phyloP scores from a whole-genome alignment of 345 rosid species.

The Psidium guajava region DNA sequence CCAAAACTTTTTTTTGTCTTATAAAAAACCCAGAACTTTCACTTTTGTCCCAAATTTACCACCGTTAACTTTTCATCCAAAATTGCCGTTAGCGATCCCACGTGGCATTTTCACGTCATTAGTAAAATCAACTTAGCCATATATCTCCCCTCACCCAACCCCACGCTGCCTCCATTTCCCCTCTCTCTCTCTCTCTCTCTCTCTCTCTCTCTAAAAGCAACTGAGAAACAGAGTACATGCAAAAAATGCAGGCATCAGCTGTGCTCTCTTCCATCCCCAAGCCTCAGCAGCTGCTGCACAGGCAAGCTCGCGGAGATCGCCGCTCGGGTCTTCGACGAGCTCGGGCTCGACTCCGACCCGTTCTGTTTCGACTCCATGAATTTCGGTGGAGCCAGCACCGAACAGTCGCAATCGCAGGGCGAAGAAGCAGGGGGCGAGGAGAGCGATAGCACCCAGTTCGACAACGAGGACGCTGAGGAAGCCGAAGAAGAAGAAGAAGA shows the following conservation, averaged over 20 bases:
- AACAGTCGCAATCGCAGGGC: not conserved
- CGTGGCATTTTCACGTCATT: too few relatives aligned
- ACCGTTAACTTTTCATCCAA: too few relatives aligned
- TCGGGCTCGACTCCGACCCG: conserved; percentile 1
- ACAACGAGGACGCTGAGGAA: not conserved
- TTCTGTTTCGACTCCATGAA: not conserved
- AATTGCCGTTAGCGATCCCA: too few relatives aligned
- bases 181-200: too few relatives aligned
- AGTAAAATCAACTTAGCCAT: too few relatives aligned
- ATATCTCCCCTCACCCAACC: too few relatives aligned
- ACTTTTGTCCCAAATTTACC: too few relatives aligned
- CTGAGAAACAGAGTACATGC: too few relatives aligned
- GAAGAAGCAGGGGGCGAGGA: not conserved
- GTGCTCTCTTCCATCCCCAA: conserved; percentile 9
- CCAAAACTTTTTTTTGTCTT: too few relatives aligned
- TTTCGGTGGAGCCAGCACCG: not conserved
- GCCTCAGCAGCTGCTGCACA: conserved; percentile 22
- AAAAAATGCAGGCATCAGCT: not conserved
- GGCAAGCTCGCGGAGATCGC: conserved; percentile 23
- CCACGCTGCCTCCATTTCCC: too few relatives aligned
- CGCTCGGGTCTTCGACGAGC: conserved; percentile 18
- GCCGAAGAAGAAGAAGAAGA: not conserved
- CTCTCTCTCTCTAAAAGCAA: too few relatives aligned
- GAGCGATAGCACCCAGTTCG: not conserved
- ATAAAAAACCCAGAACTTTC: too few relatives aligned